Evolutionary conservation across 2,329 filamentous ascomycete species (phyloP).

Genomic region (Didymella lethalis): DNA sequence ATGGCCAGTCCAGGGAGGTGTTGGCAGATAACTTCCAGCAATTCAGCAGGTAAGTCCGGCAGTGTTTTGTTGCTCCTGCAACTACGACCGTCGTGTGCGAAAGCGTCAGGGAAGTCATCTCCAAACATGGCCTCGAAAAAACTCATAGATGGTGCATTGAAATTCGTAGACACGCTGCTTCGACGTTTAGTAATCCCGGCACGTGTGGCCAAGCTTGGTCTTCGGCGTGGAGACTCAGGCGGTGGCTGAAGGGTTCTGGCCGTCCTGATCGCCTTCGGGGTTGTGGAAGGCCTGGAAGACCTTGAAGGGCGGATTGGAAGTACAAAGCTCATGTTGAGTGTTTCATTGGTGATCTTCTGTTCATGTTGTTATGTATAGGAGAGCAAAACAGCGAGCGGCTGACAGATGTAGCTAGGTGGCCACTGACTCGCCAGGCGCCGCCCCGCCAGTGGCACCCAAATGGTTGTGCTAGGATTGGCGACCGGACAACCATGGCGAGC

Average conservation of each 20-base stretch:
- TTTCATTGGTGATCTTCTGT: background rate
- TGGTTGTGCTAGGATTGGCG: background rate
- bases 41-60: slow-evolving; percentile 31
- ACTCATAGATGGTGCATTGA: slow-evolving; percentile 35
- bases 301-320: slow-evolving; percentile 19
- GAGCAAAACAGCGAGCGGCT: slow-evolving; percentile 12
- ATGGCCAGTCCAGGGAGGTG: slow-evolving; percentile 30
- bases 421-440: slow-evolving; percentile 16
- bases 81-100: slow-evolving; percentile 17
- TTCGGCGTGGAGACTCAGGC: slow-evolving; percentile 31
- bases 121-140: slow-evolving; percentile 38
- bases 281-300: slow-evolving; percentile 2
- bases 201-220: slow-evolving; percentile 33
- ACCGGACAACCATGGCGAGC: slow-evolving; percentile 9
- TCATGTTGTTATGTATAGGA: slow-evolving; percentile 4
- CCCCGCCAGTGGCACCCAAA: slow-evolving; percentile 13
- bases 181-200: slow-evolving; percentile 35
- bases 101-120: slow-evolving; percentile 37
- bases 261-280: slow-evolving; percentile 2
- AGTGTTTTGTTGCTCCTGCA: slow-evolving; percentile 30
- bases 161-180: slow-evolving; percentile 26
- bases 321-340: slow-evolving; percentile 15
- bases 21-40: slow-evolving; percentile 28
- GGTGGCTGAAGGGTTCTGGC: slow-evolving; percentile 16
- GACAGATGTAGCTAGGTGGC: slow-evolving; percentile 21